These are phyloP conservation scores for Corrigiola litoralis DNA, from an alignment of 179 eudicot genomes.

Conservation along the genomic window DNA sequence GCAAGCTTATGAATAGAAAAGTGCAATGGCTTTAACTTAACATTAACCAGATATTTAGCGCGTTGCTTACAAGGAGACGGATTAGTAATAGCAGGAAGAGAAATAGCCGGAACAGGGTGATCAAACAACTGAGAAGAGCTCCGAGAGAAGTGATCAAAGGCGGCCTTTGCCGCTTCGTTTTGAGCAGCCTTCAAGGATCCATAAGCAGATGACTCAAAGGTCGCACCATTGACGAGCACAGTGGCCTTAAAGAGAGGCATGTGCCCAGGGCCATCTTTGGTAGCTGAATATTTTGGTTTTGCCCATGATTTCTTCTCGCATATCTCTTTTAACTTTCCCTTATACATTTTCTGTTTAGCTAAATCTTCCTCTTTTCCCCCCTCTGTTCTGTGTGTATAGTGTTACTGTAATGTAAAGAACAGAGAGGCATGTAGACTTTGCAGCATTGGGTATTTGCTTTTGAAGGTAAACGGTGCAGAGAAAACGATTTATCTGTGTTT, in stretches of 20 bases:
- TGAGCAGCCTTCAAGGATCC: constrained; percentile 18
- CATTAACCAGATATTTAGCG: no score
- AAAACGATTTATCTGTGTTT: constrained; percentile 18
- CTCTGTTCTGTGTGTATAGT: neutral
- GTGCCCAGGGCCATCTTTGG: constrained; percentile 13
- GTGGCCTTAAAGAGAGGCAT: constrained; percentile 11
- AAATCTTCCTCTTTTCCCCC: neutral
- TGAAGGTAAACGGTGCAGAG: neutral
- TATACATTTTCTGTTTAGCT: constrained; percentile 15
- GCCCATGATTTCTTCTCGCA: constrained; percentile 14
- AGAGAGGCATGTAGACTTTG: neutral
- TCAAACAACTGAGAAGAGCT: neutral
- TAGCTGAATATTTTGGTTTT: constrained; percentile 10
- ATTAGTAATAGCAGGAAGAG: neutral
- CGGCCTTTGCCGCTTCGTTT: constrained; percentile 17
- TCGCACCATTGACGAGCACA: constrained; percentile 1
- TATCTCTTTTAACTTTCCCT: constrained; percentile 16
- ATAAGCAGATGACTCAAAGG: constrained; percentile 5
- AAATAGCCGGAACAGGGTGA: neutral
- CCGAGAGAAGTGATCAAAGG: constrained; percentile 12
- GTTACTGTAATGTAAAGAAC: neutral
- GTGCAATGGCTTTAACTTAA: no score
- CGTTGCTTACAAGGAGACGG: no score
- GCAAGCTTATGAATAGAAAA: no score
- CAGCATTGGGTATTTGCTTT: neutral